Base-by-base conservation (phyloP, 495 filamentous ascomycete genomes). In the Aspergillus haitiensis region DNA sequence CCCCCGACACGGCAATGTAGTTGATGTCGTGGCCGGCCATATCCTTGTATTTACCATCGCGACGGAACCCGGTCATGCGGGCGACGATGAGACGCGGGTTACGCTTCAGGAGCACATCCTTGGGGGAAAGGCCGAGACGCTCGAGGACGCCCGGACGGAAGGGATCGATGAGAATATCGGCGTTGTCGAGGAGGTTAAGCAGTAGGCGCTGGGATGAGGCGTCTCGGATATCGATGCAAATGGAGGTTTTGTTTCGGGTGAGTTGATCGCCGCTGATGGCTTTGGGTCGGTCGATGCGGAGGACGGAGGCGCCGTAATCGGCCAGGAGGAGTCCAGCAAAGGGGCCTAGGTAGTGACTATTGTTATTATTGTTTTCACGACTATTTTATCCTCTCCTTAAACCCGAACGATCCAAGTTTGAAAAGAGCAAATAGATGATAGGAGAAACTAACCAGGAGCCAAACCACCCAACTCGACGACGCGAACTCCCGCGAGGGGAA, bases 21-120 rank as follows among this genome's bases (percentile, higher is more conserved):
- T 98, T 98, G 69, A 98, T 97, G 69, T 98, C 93, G 64, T 98
- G 93, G n/a, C 93, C 93, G 0, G 93, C 93, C 92, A 96, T 97
- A 59, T 78, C 67, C 44, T 82, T 83, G 72, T 95, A 97, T 63
- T 85, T 86, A 1, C 93, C 92, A 66, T 93, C 90, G 27, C 92
- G 82, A 6, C 93, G 81, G 70, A 97, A 97, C 0, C 93, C 93
- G 6, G 92, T 93, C 78, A 97, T 83, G 13, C 93, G 88, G 6
- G 82, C 91, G 45, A 95, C 85, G 52, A 97, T 84, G 3, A 98
- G 74, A 2, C 87, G 80, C n/a, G 88, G 87, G 65, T 96, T 97
- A 5, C 71, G 72, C 50, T 82, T 78, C 3, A 92, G 76, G 3
- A 86, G 78, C 4, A 84, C 78, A 27, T 79, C 73, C 5, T 64